Evolutionary conservation across 345 rosid species (phyloP).

Genomic region (Citrus unshiu): DNA sequence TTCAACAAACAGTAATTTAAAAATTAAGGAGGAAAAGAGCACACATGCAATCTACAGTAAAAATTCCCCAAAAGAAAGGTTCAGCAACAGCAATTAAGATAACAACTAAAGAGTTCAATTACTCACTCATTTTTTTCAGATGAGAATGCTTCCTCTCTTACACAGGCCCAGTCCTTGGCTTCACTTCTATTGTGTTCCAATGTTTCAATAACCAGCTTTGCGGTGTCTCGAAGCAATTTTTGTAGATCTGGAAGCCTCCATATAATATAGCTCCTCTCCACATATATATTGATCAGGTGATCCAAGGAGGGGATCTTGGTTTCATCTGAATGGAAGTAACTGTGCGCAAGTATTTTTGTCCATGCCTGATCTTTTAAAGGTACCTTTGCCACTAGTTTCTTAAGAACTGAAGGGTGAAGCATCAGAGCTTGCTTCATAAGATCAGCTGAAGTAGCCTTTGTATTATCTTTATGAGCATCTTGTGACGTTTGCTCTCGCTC

Average conservation of each 20-base stretch:
- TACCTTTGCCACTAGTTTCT: conserved; percentile 68
- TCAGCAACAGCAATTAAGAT: background rate
- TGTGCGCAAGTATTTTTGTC: conserved; percentile 58
- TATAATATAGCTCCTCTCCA: conserved; percentile 72
- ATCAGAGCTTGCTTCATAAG: conserved; percentile 85
- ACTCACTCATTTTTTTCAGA: conserved; percentile 81
- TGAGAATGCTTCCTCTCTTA: conserved; percentile 75
- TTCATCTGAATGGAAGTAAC: conserved; percentile 58
- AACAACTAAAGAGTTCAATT: conserved; percentile 1
- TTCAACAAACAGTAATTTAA: background rate
- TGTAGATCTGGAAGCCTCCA: conserved; percentile 94
- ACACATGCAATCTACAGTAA: background rate
- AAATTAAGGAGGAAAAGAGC: background rate
- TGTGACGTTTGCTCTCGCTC: conserved; percentile 49
- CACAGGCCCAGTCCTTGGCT: conserved; percentile 73
- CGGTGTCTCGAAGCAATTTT: conserved; percentile 58
- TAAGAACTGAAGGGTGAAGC: conserved; percentile 81
- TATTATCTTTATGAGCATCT: conserved; percentile 17
- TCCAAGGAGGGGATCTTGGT: conserved; percentile 66
- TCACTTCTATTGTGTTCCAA: conserved; percentile 49
- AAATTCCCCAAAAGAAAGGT: background rate
- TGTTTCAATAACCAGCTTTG: conserved; percentile 47
- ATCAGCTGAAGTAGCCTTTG: conserved; percentile 56
- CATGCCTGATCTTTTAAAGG: conserved; percentile 81
- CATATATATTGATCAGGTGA: conserved; percentile 73